Percentiles rank a stretch among this genome's conserved stretches.
phyloP scores from a whole-genome alignment of 345 rosid genomes.

The rapeseed (Brassica napus) region Da-Ae NC_063450.1:36602501-36603000 shows the following conservation, averaged over 20 bases:
- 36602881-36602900: no score
- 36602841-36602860: no score
- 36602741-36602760: not conserved
- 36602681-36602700: constrained; percentile 37
- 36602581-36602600: constrained; percentile 49
- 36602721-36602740: not conserved
- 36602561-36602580: constrained; percentile 73
- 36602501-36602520: constrained; percentile 46
- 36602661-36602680: constrained; percentile 10
- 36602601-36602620: constrained; percentile 44
- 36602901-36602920: no score
- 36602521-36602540: constrained; percentile 80
- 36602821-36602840: no score
- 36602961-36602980: no score
- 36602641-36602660: constrained; percentile 34
- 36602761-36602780: not conserved
- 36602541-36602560: constrained; percentile 62
- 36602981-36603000: no score
- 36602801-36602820: no score
- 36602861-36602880: no score
- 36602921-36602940: no score
- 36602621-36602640: constrained; percentile 39
- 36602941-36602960: no score
- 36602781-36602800: no score
- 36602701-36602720: constrained; percentile 11